Evolutionary conservation across 2,329 filamentous ascomycete species (phyloP).

Genomic region (Curvularia sp.): DNA sequence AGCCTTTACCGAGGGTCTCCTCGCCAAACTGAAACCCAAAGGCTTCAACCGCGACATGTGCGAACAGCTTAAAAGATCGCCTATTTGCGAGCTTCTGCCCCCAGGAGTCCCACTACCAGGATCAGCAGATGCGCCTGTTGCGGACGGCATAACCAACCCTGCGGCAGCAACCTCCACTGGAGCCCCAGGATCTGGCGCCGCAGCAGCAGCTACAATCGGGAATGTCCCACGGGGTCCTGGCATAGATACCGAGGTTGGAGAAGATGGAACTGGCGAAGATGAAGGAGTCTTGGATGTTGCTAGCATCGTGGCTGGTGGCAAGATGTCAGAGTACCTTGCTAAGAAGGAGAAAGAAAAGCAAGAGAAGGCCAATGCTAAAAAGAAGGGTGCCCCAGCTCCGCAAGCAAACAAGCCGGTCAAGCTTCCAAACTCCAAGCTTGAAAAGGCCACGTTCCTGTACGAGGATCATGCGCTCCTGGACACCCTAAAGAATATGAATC

Average conservation of each 20-base stretch:
- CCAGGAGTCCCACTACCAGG: conserved; percentile 62
- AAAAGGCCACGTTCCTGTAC: conserved; percentile 74
- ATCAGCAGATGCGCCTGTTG: conserved; percentile 52
- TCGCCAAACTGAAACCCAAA: conserved; percentile 67
- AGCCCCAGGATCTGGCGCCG: conserved; percentile 55
- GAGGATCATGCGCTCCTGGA: conserved; percentile 69
- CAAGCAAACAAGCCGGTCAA: conserved; percentile 65
- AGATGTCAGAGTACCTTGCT: conserved; percentile 81
- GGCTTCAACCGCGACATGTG: conserved; percentile 68
- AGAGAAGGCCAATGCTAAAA: conserved; percentile 67
- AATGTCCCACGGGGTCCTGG: conserved; percentile 61
- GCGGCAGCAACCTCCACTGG: conserved; percentile 65
- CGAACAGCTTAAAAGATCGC: conserved; percentile 69
- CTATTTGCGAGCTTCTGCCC: conserved; percentile 67
- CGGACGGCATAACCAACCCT: conserved; percentile 55
- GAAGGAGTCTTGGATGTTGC: conserved; percentile 84
- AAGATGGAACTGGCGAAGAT: conserved; percentile 58
- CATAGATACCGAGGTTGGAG: conserved; percentile 61
- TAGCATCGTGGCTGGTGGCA: conserved; percentile 81
- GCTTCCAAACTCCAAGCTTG: conserved; percentile 75
- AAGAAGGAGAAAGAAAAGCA: conserved; percentile 83
- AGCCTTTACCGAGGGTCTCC: conserved; percentile 77
- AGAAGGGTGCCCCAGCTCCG: conserved; percentile 65
- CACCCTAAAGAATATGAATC: conserved; percentile 59
- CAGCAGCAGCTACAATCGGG: conserved; percentile 52